Evolutionary conservation across 495 filamentous ascomycete species (phyloP), one percentile per base, ranked within the genome.

Genomic region (Hyphodiscus hymeniophilus): DNA sequence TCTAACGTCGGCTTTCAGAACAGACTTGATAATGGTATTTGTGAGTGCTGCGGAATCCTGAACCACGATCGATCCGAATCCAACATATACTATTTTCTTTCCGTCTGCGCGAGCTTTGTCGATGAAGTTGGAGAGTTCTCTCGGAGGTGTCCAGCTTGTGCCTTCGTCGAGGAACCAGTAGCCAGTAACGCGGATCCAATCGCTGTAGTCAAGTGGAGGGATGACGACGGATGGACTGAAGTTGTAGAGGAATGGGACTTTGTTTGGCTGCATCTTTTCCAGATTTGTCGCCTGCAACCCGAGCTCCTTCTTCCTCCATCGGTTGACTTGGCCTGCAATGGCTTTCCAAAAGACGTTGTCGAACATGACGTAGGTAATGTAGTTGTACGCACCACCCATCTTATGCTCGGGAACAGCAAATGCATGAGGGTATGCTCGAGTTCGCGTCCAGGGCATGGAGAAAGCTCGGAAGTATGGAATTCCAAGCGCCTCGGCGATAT

Each of bases 391-490:
- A 24, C 92, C 92, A 40, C 92, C 92, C 82, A 94, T 87, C 64
- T 92, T 94, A 55, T 86, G 80, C 43, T 90, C 85, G 10, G 88
- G 88, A 30, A 95, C 89, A n/a, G 88, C 84, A 67, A 98, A 98
- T 5, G 92, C 94, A 68, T 98, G 92, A 11, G 92, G 92, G 58
- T 98, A 98, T 3, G 94, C 87, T 42, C 94, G 73, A 18, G 92
- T 98, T 36, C 90, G 81, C 0, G 94, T 91, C 92, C 92, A 98
- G 12, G 92, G 94, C 92, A 98, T 98, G 15, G 91, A 92, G 64
- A 98, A 98, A 0, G 89, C 94, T 50, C 92, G 80, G 73, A 97
- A 97, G 60, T 98, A 98, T 5, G 92, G 92, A 42, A 98, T 94
- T 26, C 76, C 73, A 4, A 98, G 74, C 6, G 89, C 89, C 66